Evolutionary conservation across 2,329 filamentous ascomycete species (phyloP).

Genomic region (Alternaria solani): DNA sequence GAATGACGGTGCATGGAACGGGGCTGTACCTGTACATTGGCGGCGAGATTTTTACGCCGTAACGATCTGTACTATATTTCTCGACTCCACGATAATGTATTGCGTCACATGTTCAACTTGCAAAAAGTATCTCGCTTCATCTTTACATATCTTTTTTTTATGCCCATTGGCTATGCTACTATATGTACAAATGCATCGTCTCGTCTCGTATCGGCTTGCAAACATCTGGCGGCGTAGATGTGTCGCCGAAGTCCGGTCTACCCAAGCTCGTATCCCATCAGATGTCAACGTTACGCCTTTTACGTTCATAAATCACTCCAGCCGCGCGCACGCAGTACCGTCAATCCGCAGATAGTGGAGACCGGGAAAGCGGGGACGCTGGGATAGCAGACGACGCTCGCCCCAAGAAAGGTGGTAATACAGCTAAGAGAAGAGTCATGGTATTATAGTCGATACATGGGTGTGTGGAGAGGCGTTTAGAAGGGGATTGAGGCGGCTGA

Average conservation of each 20-base stretch:
- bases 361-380: slow-evolving; percentile 32
- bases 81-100: slow-evolving; percentile 39
- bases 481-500: slow-evolving; percentile 51
- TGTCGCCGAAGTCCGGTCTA: slow-evolving; percentile 24
- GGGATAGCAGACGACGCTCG: slow-evolving; percentile 33
- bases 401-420: slow-evolving; percentile 50
- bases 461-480: slow-evolving; percentile 37
- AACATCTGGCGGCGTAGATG: slow-evolving; percentile 22
- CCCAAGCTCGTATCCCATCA: slow-evolving; percentile 31
- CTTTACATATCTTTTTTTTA: slow-evolving; percentile 22
- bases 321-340: slow-evolving; percentile 26
- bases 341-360: slow-evolving; percentile 37
- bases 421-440: slow-evolving; percentile 51
- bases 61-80: slow-evolving; percentile 41
- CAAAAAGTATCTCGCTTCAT: background rate
- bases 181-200: slow-evolving; percentile 44
- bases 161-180: slow-evolving; percentile 39
- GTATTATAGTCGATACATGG: slow-evolving; percentile 46
- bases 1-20: slow-evolving; percentile 17
- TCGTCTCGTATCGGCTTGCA: slow-evolving; percentile 15
- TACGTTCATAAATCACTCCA: slow-evolving; percentile 25
- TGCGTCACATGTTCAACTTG: slow-evolving; percentile 20
- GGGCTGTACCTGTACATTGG: slow-evolving; percentile 25
- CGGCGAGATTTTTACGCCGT: slow-evolving; percentile 13
- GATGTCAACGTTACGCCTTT: slow-evolving; percentile 35